Conservation (phyloP, 176 grass and related monocot species). For the Lolium multiflorum region DNA sequence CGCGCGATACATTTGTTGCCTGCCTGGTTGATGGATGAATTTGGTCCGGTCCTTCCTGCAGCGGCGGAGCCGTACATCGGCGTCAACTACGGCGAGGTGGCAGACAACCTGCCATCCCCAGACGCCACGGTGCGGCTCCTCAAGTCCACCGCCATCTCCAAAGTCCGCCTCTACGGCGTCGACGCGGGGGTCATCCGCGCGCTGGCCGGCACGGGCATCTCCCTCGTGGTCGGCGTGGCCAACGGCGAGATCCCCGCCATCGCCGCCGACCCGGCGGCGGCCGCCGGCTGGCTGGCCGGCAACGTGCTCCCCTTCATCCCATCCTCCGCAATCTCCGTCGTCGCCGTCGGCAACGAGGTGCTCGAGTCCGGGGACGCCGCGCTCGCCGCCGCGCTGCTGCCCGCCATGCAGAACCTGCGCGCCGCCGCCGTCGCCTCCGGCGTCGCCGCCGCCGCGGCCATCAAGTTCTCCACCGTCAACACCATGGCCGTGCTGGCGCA, state of each 20-base stretch:
- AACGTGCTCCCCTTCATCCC: constrained; percentile 86
- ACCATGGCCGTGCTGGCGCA: constrained; percentile 90
- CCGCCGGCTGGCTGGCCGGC: constrained; percentile 66
- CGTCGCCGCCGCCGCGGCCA: constrained; percentile 18
- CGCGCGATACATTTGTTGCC: too few relatives aligned
- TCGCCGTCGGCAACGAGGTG: constrained; percentile 89
- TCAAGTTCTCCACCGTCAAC: constrained; percentile 89
- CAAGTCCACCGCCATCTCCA: constrained; percentile 79
- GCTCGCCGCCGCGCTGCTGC: constrained; percentile 72
- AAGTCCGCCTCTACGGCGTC: constrained; percentile 81
- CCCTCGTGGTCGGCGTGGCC: constrained; percentile 73
- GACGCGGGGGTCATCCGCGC: constrained; percentile 74
- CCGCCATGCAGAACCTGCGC: constrained; percentile 89
- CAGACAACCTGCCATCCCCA: constrained; percentile 86
- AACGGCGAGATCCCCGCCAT: constrained; percentile 95
- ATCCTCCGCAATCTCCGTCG: constrained; percentile 55
- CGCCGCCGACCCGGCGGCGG: constrained; percentile 74
- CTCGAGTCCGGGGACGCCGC: constrained; percentile 79
- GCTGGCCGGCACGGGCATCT: constrained; percentile 69
- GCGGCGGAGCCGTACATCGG: constrained; percentile 75
- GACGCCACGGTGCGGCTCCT: constrained; percentile 69
- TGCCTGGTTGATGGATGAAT: neutral
- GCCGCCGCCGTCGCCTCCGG: constrained; percentile 53
- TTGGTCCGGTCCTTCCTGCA: neutral
- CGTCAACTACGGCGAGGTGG: constrained; percentile 96